Evolutionary conservation across 1,284 basidiomycete genomes (phyloP).

Genomic region (Vanrija pseudolonga): DNA sequence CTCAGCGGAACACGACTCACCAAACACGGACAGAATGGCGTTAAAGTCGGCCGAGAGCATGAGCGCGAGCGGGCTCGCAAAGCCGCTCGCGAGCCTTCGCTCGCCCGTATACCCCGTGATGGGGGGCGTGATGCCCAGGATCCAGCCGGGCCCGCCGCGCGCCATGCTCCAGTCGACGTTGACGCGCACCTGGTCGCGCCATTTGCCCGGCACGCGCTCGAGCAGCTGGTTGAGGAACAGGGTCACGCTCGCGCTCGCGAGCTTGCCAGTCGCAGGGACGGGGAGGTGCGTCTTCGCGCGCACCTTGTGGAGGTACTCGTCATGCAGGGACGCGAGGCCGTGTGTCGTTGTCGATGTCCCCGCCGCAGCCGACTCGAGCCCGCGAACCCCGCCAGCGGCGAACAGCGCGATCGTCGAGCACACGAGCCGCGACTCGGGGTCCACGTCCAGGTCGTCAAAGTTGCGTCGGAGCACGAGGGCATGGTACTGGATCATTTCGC

Average conservation of each 20-base stretch:
- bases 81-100: not conserved
- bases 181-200: constrained; percentile 3
- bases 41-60: constrained; percentile 5
- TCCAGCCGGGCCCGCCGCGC: constrained; percentile 6
- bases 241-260: constrained; percentile 1
- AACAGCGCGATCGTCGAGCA: constrained; percentile 1
- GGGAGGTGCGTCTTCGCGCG: too few species aligned
- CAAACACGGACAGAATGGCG: not conserved
- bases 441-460: constrained; percentile 1
- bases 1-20: not conserved
- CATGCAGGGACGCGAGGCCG: too few species aligned
- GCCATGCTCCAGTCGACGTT: constrained; percentile 4
- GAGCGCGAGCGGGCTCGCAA: constrained; percentile 1
- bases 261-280: not conserved
- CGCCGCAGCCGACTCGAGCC: too few species aligned
- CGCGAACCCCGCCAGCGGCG: not conserved
- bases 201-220: constrained; percentile 1
- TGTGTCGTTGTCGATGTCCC: too few species aligned
- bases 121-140: constrained; percentile 1
- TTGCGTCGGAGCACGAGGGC: not conserved
- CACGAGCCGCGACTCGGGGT: constrained; percentile 3
- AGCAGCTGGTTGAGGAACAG: constrained; percentile 2
- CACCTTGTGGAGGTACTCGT: too few species aligned
- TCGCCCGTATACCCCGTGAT: not conserved
- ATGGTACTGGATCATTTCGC: not conserved